A percentile compares a stretch with the other conserved stretches of the same genome.
Conservation (phyloP, 2,329 filamentous ascomycete species). For the Aureobasidium sp. region DNA sequence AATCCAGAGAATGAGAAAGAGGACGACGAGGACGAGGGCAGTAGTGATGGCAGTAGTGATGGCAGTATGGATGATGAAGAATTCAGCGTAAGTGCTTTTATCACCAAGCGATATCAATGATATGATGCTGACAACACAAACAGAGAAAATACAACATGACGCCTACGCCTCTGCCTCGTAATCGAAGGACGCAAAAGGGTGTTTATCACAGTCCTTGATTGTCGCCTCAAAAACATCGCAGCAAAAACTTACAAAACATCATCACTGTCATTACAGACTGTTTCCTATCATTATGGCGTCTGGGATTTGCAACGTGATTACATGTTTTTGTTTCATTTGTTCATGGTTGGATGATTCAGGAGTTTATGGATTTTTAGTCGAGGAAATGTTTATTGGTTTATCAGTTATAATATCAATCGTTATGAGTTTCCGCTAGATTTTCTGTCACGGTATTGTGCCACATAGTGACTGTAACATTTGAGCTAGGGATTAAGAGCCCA, state of each 20-base stretch:
- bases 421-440: too few relatives aligned
- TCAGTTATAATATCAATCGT: too few relatives aligned
- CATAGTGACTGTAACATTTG: too few relatives aligned
- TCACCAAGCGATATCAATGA: too few relatives aligned
- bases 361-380: too few relatives aligned
- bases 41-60: background rate
- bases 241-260: background rate
- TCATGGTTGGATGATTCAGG: too few relatives aligned
- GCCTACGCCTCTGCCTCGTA: background rate
- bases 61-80: background rate
- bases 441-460: too few relatives aligned
- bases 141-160: background rate
- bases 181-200: background rate
- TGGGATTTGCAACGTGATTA: too few relatives aligned
- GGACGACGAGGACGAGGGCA: too few relatives aligned
- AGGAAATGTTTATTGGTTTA: too few relatives aligned
- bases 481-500: too few relatives aligned
- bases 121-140: background rate
- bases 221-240: background rate
- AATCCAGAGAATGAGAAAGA: background rate
- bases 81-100: background rate
- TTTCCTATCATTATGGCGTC: background rate
- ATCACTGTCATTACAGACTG: background rate
- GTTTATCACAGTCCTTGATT: background rate
- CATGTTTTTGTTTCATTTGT: too few relatives aligned